phyloP scores from a whole-genome alignment of 1,284 basidiomycete genomes.

The Meira nashicola region DNA sequence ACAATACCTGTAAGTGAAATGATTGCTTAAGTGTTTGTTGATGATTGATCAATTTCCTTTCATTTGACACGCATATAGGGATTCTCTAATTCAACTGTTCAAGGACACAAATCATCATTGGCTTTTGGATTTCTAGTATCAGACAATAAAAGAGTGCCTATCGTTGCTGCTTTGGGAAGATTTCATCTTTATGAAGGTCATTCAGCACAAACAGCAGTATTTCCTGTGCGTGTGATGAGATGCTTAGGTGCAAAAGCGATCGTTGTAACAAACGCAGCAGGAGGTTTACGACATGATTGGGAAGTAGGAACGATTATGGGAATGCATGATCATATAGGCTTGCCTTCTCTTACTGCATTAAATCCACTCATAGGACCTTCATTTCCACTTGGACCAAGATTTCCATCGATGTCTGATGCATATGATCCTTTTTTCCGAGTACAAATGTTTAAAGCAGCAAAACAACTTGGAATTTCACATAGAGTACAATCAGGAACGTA shows the following conservation, averaged over 20 bases:
- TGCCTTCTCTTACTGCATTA: slow-evolving; percentile 64
- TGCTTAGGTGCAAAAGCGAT: slow-evolving; percentile 67
- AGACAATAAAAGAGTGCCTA: slow-evolving; percentile 57
- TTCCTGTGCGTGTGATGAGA: slow-evolving; percentile 72
- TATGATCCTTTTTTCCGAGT: slow-evolving; percentile 68
- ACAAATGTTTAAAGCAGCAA: slow-evolving; percentile 65
- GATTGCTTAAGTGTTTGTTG: too few relatives aligned
- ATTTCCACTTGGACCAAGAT: slow-evolving; percentile 57
- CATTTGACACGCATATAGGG: slow-evolving; percentile 6
- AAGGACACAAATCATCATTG: slow-evolving; percentile 69
- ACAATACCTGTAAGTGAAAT: slow-evolving; percentile 25
- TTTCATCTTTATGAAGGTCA: slow-evolving; percentile 81
- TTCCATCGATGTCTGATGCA: slow-evolving; percentile 72
- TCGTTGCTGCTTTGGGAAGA: slow-evolving; percentile 77
- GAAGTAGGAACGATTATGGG: slow-evolving; percentile 77
- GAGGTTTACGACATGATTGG: slow-evolving; percentile 67
- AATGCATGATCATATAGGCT: slow-evolving; percentile 72
- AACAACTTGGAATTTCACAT: slow-evolving; percentile 56
- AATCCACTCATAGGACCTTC: slow-evolving; percentile 63
- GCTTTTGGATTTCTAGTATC: slow-evolving; percentile 68
- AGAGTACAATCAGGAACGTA: slow-evolving; percentile 60
- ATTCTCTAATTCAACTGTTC: slow-evolving; percentile 56
- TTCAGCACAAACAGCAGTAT: slow-evolving; percentile 58
- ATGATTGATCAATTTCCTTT: too few relatives aligned
- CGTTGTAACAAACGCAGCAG: slow-evolving; percentile 80